A percentile compares a stretch with the other conserved stretches of the same genome.
Evolutionary conservation across 2,329 filamentous ascomycete genomes (phyloP).

Genomic region (Penicillium carneum): DNA sequence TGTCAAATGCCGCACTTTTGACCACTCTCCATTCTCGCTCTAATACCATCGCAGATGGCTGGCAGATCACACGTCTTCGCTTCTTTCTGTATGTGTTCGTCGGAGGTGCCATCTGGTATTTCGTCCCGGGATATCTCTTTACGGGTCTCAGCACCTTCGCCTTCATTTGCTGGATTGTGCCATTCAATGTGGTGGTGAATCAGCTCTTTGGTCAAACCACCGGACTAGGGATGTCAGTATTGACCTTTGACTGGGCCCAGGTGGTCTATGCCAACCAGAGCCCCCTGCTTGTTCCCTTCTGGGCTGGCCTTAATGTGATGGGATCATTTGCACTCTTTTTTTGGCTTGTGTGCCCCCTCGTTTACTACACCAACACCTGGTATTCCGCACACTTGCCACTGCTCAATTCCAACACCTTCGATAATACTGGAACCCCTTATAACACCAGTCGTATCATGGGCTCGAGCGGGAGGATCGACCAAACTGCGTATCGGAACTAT

Average conservation of each 20-base stretch:
- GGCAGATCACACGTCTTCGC: conserved; percentile 48
- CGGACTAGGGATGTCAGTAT: conserved; percentile 71
- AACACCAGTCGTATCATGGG: conserved; percentile 68
- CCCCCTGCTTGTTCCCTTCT: conserved; percentile 71
- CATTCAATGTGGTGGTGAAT: conserved; percentile 72
- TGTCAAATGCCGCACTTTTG: conserved; percentile 60
- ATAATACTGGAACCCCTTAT: conserved; percentile 68
- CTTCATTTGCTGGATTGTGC: conserved; percentile 74
- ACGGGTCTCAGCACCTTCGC: conserved; percentile 74
- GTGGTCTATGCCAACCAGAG: conserved; percentile 72
- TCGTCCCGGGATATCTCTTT: conserved; percentile 68
- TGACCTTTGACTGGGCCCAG: conserved; percentile 80
- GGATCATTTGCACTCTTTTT: conserved; percentile 54
- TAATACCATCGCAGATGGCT: conserved; percentile 52
- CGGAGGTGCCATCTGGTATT: conserved; percentile 47
- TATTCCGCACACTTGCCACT: conserved; percentile 68
- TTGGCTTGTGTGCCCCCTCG: conserved; percentile 53
- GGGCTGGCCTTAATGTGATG: conserved; percentile 53
- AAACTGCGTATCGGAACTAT: conserved; percentile 67
- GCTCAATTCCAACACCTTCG: conserved; percentile 66
- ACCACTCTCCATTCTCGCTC: conserved; percentile 45
- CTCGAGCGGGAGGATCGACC: conserved; percentile 63
- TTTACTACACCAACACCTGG: conserved; percentile 64
- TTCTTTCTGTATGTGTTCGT: conserved; percentile 49
- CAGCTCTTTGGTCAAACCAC: conserved; percentile 74